Percentiles rank a stretch among this genome's conserved stretches.
Evolutionary conservation across 106 monocot species (phyloP).

Genomic region (Cymbidium sinense): DNA sequence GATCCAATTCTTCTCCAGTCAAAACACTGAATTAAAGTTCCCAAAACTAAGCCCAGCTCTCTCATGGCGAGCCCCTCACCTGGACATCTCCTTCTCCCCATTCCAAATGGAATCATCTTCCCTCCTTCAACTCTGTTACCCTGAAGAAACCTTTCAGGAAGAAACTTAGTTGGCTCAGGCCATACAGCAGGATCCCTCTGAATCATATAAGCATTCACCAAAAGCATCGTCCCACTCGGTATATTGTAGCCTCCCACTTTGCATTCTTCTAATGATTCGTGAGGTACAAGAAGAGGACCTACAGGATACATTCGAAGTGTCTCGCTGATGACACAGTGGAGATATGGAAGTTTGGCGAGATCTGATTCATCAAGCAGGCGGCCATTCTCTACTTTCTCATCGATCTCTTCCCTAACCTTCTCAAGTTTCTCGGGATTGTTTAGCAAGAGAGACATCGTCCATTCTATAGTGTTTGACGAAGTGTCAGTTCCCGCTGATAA

Average conservation of each 20-base stretch:
- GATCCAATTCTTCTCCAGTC: conserved; percentile 14
- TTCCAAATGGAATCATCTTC: conserved; percentile 9
- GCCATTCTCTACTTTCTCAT: not conserved
- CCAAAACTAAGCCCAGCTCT: conserved; percentile 5
- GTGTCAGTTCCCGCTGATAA: conserved; percentile 32
- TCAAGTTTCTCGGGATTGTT: conserved; percentile 12
- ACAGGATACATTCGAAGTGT: conserved; percentile 34
- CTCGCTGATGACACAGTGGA: conserved; percentile 15
- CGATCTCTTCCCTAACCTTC: conserved; percentile 17
- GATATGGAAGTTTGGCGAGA: conserved; percentile 9
- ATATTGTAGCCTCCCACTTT: conserved; percentile 20
- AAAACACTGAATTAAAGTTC: conserved; percentile 21
- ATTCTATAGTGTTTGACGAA: conserved; percentile 27
- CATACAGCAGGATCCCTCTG: conserved; percentile 40
- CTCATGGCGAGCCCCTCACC: conserved; percentile 11
- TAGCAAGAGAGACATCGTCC: conserved; percentile 33
- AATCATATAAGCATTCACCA: conserved; percentile 37
- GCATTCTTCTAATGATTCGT: conserved; percentile 31
- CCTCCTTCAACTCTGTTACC: not conserved
- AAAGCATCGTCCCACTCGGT: conserved; percentile 24
- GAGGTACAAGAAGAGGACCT: conserved; percentile 35
- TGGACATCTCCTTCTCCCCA: conserved; percentile 21
- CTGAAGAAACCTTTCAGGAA: conserved; percentile 32
- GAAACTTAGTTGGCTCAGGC: conserved; percentile 29
- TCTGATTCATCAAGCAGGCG: conserved; percentile 4